A percentile compares a stretch with the other conserved stretches of the same genome.
Evolutionary conservation across 768 basidiomycete species (phyloP).

Genomic region (Russula sp.): DNA sequence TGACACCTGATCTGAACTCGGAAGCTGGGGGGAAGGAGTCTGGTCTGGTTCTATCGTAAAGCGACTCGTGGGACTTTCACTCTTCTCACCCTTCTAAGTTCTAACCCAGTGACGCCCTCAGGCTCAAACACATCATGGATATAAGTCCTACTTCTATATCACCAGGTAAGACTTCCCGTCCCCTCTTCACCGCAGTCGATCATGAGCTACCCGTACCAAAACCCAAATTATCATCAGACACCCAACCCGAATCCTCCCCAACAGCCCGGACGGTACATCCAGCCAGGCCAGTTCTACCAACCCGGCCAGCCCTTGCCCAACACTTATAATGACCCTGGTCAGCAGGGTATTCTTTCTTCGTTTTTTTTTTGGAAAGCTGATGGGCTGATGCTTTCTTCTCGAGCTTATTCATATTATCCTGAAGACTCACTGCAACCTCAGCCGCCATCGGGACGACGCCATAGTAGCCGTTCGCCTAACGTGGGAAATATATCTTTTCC

Average conservation of each 20-base stretch:
- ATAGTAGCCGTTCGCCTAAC: not conserved
- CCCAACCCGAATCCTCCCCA: not conserved
- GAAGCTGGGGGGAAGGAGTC: slow-evolving; percentile 7
- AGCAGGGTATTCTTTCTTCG: not conserved
- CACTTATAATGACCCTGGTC: not conserved
- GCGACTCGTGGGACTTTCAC: not conserved
- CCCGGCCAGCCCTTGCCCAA: not conserved
- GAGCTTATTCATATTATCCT: not conserved
- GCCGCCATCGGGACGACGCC: not conserved
- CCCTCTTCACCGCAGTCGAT: not conserved
- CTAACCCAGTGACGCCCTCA: slow-evolving; percentile 2
- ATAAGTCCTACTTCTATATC: not conserved
- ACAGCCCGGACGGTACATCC: not conserved
- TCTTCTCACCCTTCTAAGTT: not conserved
- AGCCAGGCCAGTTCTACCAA: no score
- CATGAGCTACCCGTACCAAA: slow-evolving; percentile 1
- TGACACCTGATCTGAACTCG: not conserved
- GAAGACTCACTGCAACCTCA: not conserved
- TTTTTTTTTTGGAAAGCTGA: not conserved
- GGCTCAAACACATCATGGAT: slow-evolving; percentile 1
- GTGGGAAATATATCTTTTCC: not conserved
- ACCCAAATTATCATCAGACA: not conserved
- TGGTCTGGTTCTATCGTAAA: slow-evolving; percentile 5
- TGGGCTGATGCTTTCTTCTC: not conserved
- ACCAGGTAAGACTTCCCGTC: not conserved